Base-by-base conservation (phyloP, 2,329 filamentous ascomycete species). In the Lithohypha guttulata region DNA sequence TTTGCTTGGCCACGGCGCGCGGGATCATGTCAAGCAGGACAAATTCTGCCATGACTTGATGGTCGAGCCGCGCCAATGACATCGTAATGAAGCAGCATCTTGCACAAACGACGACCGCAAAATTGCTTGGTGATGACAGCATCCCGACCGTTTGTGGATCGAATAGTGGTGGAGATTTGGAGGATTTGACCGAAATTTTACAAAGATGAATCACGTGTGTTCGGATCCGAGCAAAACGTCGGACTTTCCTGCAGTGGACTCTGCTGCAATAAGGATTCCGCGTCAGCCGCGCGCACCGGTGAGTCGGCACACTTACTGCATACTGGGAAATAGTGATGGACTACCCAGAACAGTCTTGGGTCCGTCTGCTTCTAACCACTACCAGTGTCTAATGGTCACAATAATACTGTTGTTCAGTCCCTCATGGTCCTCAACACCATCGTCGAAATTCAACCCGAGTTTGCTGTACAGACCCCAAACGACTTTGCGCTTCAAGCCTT, bases 401-500 rank as follows among this genome's bases (percentile, higher is more conserved):
- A 51, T 33, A 6, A 45, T 34, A n/a, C 30, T 42, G 23, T 49
- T 46, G 26, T 47, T 47, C 28, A 45, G 34, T 1, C 44, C 44
- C 33, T 49, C 43, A 9, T 42, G 37, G 30, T 48, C 44, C 30
- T 51, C 46, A 10, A 51, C 46, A 13, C 42, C 44, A 14, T 35
- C 36, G 9, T 49, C 43, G 25, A 45, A 42, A 26, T 42, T 37
- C 23, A 73, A 71, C 66, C 82, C 86, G 10, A 85, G 71, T 50
- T 83, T 79, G 28, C 56, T 62, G 21, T 76, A 59, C 42, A 74
- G 51, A 46, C 63, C 60, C 61, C 65, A 66, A 3, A 76, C 69
- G 28, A 64, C 57, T 62, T 89, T 93, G 41, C 85, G 70, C 65
- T 91, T 93, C 64, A 93, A 72, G 4, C 83, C 82, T 61, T 95